Conservation (phyloP, 2,329 filamentous ascomycete species). For the Trichoderma sp. region DNA sequence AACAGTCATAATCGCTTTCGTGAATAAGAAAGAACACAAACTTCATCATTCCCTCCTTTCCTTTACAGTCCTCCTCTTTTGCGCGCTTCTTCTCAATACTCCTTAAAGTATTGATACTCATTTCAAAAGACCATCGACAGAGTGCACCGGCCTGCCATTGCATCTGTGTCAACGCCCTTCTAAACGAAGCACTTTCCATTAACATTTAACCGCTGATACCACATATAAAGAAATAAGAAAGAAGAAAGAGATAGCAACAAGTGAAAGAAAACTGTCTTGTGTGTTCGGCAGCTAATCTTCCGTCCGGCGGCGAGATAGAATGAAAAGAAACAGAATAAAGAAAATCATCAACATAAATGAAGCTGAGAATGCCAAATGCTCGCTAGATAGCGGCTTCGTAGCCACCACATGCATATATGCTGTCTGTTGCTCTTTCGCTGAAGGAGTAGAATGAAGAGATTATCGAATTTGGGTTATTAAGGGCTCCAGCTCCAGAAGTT, state of each 20-base stretch:
- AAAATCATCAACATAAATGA: background rate
- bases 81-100: conserved; percentile 1
- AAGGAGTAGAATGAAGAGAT: background rate
- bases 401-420: background rate
- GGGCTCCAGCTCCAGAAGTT: background rate
- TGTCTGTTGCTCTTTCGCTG: background rate
- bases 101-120: background rate
- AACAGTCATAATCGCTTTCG: conserved; percentile 18
- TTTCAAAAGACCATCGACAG: conserved; percentile 2
- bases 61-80: background rate
- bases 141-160: conserved; percentile 10
- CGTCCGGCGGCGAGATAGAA: conserved; percentile 31
- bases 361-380: background rate
- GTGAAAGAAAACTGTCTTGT: background rate
- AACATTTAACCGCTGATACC: background rate
- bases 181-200: conserved; percentile 9
- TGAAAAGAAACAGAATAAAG: background rate
- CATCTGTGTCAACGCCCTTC: background rate
- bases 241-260: background rate
- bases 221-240: background rate
- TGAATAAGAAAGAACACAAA: background rate
- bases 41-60: background rate
- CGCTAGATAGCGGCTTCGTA: conserved; percentile 1
- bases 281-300: conserved; percentile 29
- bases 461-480: background rate